Percentiles rank a stretch among this genome's conserved stretches.
phyloP scores from a whole-genome alignment of 768 basidiomycete species.

The Pleurotus tuber-regium region DNA sequence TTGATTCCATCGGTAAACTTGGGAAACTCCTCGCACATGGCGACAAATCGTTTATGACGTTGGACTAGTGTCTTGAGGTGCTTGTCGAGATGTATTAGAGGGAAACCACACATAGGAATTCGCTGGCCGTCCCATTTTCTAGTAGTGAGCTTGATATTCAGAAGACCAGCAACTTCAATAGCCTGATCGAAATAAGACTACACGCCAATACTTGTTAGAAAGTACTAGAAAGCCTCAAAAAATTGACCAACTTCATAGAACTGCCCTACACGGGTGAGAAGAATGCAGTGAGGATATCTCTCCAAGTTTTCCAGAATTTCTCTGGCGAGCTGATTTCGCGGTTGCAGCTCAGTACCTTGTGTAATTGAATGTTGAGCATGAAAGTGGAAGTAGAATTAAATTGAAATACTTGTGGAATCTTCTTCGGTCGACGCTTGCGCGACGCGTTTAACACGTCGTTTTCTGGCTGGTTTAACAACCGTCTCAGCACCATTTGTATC shows the following conservation, averaged over 20 bases:
- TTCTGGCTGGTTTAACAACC: neutral
- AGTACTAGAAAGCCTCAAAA: neutral
- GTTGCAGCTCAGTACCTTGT: constrained; percentile 15
- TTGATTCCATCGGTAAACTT: constrained; percentile 43
- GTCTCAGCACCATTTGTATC: neutral
- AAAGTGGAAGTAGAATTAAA: too few relatives aligned
- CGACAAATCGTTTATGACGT: constrained; percentile 80
- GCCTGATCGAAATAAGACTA: constrained; percentile 97
- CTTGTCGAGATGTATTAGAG: constrained; percentile 79
- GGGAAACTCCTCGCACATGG: constrained; percentile 91
- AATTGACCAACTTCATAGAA: constrained; percentile 80
- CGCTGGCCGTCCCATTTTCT: constrained; percentile 69
- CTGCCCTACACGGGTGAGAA: constrained; percentile 90
- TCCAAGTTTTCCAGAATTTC: constrained; percentile 71
- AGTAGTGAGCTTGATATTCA: constrained; percentile 82
- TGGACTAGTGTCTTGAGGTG: constrained; percentile 85
- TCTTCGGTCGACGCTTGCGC: neutral
- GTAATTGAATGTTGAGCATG: neutral
- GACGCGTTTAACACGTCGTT: neutral
- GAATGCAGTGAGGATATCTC: constrained; percentile 82
- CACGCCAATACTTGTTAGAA: neutral
- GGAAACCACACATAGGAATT: constrained; percentile 90
- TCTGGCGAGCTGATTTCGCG: constrained; percentile 53
- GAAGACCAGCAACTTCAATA: constrained; percentile 64
- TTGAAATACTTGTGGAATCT: too few relatives aligned